Base-by-base conservation (phyloP, 2,329 filamentous ascomycete species). In the Chaetomiaceae sp. region DNA sequence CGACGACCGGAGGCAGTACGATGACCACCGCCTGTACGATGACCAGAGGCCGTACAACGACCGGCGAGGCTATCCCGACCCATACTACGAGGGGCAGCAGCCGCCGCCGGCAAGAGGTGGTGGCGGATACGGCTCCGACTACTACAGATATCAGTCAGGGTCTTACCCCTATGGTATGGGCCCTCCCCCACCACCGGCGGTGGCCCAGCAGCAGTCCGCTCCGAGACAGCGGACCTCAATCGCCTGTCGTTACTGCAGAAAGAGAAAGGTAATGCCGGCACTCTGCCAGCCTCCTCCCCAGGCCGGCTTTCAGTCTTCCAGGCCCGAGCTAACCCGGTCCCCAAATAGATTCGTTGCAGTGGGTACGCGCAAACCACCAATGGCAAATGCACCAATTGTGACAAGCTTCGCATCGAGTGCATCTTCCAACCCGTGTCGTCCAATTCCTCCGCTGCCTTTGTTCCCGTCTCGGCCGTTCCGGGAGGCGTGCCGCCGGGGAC, bases 351-450 rank as follows among this genome's bases (percentile, higher is more conserved):
- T 56, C 77, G 79, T 33, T 82, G 79, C 68, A 82, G 78, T 54
- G 79, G 79, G 23, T 81, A 81, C 55, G 74, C 78, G 52, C 80
- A 77, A 55, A 78, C 76, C 0, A 75, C 76, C 0, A 78, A 78
- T 17, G 79, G 78, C 10, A 80, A 81, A 56, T 82, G 79, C 57
- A 74, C 78, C 48, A 82, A 82, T 58, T 82, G 79, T 59, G 77
- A 78, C 34, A 78, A 80, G 55, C 80, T 81, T 67, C 78, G 79
- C 43, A 79, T 82, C 58, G 78, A 82, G 54, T 82, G 79, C 53
- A 73, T 82, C 13, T 82, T 82, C 53, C 78, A 82, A 59, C 79
- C 78, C 0, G 79, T 82, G 1, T 79, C 76, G 4, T 77, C 74
- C 0, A 75, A 76, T 10, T 73, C 74, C 34, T 76, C 76, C 5